Percentiles rank a stretch among this genome's conserved stretches.
Conservation (phyloP, 1,139 yeast species). For the Lodderomyces metapsilosis region DNA sequence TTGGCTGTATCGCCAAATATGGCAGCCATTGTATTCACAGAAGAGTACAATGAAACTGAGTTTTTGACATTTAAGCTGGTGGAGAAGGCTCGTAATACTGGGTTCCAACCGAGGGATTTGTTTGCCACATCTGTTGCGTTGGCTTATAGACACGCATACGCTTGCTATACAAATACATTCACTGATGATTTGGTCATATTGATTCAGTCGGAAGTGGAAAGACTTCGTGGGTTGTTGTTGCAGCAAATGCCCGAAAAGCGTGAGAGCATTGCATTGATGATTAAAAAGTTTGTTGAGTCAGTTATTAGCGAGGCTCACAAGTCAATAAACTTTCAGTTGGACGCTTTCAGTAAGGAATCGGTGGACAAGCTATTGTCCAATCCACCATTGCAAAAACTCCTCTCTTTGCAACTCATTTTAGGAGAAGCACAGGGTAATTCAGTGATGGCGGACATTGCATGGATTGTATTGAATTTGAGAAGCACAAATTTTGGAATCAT, state of each 20-base stretch:
- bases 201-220: conserved; percentile 44
- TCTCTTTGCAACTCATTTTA: conserved; percentile 62
- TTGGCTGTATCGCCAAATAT: conserved; percentile 58
- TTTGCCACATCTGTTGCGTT: conserved; percentile 54
- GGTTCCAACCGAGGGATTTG: conserved; percentile 28
- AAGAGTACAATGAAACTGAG: conserved; percentile 18
- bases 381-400: conserved; percentile 68
- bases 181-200: conserved; percentile 67
- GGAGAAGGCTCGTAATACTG: conserved; percentile 20
- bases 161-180: conserved; percentile 62
- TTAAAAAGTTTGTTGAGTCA: conserved; percentile 40
- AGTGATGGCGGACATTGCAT: conserved; percentile 56
- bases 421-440: conserved; percentile 53
- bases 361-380: conserved; percentile 70
- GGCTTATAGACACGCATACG: conserved; percentile 63
- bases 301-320: conserved; percentile 64
- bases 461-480: conserved; percentile 68
- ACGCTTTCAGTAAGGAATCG: conserved; percentile 59
- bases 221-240: conserved; percentile 20
- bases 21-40: conserved; percentile 46
- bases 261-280: conserved; percentile 19
- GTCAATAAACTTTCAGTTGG: conserved; percentile 68
- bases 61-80: conserved; percentile 30
- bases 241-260: conserved; percentile 18
- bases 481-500: conserved; percentile 73